Base-by-base conservation (phyloP, 176 grass and related monocot species). In the Elaeis guineensis region DNA sequence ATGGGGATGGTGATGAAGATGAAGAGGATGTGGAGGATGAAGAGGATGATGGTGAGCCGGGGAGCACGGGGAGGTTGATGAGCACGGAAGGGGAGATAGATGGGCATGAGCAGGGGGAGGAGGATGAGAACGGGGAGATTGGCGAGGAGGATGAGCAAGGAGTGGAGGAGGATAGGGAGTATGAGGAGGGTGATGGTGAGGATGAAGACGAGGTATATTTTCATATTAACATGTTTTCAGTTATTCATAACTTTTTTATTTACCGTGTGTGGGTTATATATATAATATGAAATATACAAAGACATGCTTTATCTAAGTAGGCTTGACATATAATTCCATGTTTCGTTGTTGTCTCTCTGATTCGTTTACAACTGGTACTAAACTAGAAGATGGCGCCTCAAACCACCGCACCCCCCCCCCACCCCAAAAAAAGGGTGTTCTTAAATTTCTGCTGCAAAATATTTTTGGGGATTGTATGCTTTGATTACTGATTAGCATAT, bases 101-200 rank as follows among this genome's bases (percentile, higher is more conserved):
- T 82, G 91, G 86, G 25, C 91, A 96, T 80, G 91, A 96, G 26
- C 86, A 81, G 16, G 91, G 91, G 5, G 91, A 96, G 74, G 86
- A 94, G 5, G 78, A 94, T 69, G 91, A 90, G 22, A 79, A 96
- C 5, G 91, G 91, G 4, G 91, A 96, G 77, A 85, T 86, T 6
- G 80, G 86, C 25, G 86, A 96, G 73, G 91, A 96, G 59, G 83
- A 86, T 6, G 78, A 69, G 6, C 77, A 86, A 3, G 70, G 72
- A 53, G 63, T 90, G 28, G 80, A 79, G 52, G 78, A 77, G 64
- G 69, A 70, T 72, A 69, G 77, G 59, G 80, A 70, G 67, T 86
- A 78, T 69, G 82, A 64, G 25, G 85, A 89, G 51, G 77, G 49
- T 17, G 79, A 96, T 44, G 87, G 72, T 0, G 87, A 90, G 2